Evolutionary conservation across 192 early-diverging fungal genomes (phyloP), one percentile per base, ranked within the genome.

Genomic region (Entomortierella chlamydospora): DNA sequence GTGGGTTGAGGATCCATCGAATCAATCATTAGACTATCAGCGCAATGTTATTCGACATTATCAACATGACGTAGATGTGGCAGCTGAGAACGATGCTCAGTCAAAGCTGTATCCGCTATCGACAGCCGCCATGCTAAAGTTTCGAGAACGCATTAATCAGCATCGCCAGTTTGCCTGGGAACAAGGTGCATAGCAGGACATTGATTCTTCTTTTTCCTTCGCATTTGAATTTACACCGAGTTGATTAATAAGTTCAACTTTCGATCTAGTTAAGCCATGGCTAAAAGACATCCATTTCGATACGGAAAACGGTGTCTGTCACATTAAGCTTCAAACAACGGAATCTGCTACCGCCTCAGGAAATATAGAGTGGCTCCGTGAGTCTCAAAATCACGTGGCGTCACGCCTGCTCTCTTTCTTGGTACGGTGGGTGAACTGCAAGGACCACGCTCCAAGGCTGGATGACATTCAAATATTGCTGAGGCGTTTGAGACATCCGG

Each of bases 81-180:
- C 23, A 4, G 17, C 50, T 1, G 31, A 61, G 15, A 31, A 69
- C 22, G 28, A 60, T 25, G 20, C 41, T 26, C 31, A 45, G 0
- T 57, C 60, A 15, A 15, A n/a, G 26, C 39, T 73, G 25, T 18
- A 57, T 29, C 68, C 68, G 11, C 57, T 87, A 30, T 83, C 82
- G 4, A 79, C 74, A 17, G 22, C 57, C 12, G 41, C 78, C 15
- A 60, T 80, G 29, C 53, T 76, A 29, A 55, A 34, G 12, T 83
- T 88, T 28, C 54, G 83, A 39, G 62, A 64, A 15, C 81, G 84
- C 17, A 88, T 88, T 85, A 52, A 83, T 50, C 20, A 70, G 26
- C 87, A 88, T 61, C 69, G 78, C 41, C 54, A 58, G 67, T 55
- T 52, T 15, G 72, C 41, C 25, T 73, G 82, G 76, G 58, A 62